Percentiles rank a stretch among this genome's conserved stretches.
phyloP scores from a whole-genome alignment of 176 grass and related monocot species.

The Leersia perrieri region DNA sequence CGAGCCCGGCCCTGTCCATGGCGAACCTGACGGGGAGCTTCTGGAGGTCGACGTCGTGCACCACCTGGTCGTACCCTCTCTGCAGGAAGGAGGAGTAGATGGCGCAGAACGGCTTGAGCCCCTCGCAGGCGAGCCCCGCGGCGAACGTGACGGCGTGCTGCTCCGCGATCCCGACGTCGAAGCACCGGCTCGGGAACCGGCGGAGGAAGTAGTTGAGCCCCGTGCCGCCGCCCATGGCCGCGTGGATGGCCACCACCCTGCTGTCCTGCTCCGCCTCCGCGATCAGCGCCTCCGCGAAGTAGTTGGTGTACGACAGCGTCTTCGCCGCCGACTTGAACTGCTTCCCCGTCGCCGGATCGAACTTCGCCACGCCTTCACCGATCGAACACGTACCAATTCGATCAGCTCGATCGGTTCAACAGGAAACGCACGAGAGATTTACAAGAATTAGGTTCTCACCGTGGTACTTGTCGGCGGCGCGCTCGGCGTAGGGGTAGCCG shows the following conservation, averaged over 20 bases:
- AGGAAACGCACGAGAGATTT: not conserved
- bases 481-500: constrained; percentile 95
- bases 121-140: constrained; percentile 87
- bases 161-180: constrained; percentile 97
- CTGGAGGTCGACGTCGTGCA: constrained; percentile 95
- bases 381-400: not conserved
- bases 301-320: constrained; percentile 87
- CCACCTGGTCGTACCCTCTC: constrained; percentile 93
- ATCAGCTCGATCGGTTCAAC: not conserved
- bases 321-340: constrained; percentile 73
- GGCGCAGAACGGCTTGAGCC: constrained; percentile 92
- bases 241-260: constrained; percentile 88
- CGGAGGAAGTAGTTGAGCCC: constrained; percentile 96
- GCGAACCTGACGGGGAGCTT: constrained; percentile 93
- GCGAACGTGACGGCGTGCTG: constrained; percentile 98
- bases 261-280: constrained; percentile 89
- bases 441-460: constrained; percentile 29
- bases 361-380: constrained; percentile 69
- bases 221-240: constrained; percentile 95
- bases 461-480: constrained; percentile 96
- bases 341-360: constrained; percentile 90
- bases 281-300: constrained; percentile 88
- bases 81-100: constrained; percentile 98
- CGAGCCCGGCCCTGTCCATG: constrained; percentile 90
- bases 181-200: constrained; percentile 86